A percentile compares a stretch with the other conserved stretches of the same genome.
These are phyloP conservation scores for Claviceps citrina DNA, from an alignment of 2,329 filamentous ascomycete species.

Conservation along the genomic window DNA sequence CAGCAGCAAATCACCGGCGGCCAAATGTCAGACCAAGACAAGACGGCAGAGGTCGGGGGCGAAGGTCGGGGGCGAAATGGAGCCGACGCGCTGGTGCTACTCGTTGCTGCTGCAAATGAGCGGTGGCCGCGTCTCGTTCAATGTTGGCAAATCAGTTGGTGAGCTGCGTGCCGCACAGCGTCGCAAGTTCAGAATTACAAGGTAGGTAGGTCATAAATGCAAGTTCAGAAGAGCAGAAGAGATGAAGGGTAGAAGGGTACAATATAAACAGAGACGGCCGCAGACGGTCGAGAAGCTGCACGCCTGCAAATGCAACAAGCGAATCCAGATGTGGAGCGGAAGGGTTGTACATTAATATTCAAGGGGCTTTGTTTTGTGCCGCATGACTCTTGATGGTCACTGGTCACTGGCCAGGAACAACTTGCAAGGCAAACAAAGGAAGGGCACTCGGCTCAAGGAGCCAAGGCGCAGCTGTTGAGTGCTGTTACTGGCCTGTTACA, in stretches of 20 bases:
- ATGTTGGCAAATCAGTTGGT: neutral
- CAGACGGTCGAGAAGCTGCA: neutral
- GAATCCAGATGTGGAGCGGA: neutral
- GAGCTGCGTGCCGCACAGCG: conserved; percentile 4
- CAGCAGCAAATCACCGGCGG: neutral
- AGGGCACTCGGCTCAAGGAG: too few species aligned
- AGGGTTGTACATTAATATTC: neutral
- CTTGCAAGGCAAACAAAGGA: too few species aligned
- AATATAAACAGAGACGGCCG: neutral
- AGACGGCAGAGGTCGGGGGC: neutral
- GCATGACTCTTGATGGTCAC: too few species aligned
- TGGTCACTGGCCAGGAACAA: too few species aligned
- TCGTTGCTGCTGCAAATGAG: neutral
- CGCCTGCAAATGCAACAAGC: too few species aligned
- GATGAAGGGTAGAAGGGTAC: neutral
- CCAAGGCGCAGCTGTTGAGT: too few species aligned
- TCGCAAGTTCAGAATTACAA: neutral
- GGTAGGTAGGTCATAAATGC: conserved; percentile 1
- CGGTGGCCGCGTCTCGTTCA: neutral
- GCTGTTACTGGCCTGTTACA: too few species aligned
- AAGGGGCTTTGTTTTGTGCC: too few species aligned
- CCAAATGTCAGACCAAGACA: neutral
- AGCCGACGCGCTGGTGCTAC: neutral
- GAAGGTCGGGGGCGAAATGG: neutral
- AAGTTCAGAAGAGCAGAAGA: conserved; percentile 2